phyloP scores from a whole-genome alignment of 2,329 filamentous ascomycete species.

The Fusarium agapanthi region DNA sequence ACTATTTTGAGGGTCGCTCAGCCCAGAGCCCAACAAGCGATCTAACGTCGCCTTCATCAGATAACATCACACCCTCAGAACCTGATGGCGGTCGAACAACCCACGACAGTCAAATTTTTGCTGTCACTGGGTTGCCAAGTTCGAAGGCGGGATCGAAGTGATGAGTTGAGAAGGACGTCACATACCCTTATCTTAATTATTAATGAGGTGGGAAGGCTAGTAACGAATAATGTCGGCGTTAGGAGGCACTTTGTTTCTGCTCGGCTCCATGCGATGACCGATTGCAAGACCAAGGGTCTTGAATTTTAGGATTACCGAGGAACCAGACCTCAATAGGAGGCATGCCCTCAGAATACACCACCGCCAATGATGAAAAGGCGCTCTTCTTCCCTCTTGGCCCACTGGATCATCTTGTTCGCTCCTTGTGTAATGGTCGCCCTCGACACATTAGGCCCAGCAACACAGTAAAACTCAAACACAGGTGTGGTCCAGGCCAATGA shows the following conservation, averaged over 20 bases:
- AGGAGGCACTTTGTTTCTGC: slow-evolving; percentile 24
- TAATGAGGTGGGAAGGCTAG: slow-evolving; percentile 24
- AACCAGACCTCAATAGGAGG: slow-evolving; percentile 30
- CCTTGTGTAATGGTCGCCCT: slow-evolving; percentile 78
- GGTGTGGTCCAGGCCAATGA: slow-evolving; percentile 92
- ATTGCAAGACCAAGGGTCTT: slow-evolving; percentile 23
- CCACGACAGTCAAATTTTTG: slow-evolving; percentile 15
- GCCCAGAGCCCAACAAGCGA: slow-evolving; percentile 30
- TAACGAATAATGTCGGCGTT: slow-evolving; percentile 41
- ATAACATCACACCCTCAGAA: slow-evolving; percentile 27
- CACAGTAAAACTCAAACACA: slow-evolving; percentile 91
- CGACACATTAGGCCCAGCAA: slow-evolving; percentile 79
- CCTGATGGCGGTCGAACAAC: slow-evolving; percentile 12
- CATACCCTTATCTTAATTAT: slow-evolving; percentile 7
- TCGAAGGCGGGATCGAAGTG: slow-evolving; percentile 19
- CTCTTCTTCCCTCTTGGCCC: slow-evolving; percentile 92
- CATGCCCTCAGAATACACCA: slow-evolving; percentile 72
- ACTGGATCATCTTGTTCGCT: slow-evolving; percentile 89
- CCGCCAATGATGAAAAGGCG: slow-evolving; percentile 96
- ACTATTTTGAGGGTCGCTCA: slow-evolving; percentile 31
- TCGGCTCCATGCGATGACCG: slow-evolving; percentile 26
- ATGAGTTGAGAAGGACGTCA: slow-evolving; percentile 2
- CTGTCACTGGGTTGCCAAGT: slow-evolving; percentile 23
- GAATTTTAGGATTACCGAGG: slow-evolving; percentile 32
- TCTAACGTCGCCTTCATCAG: slow-evolving; percentile 24